phyloP scores from a whole-genome alignment of 2,329 filamentous ascomycete species.

The Diplocarpon mali region DNA sequence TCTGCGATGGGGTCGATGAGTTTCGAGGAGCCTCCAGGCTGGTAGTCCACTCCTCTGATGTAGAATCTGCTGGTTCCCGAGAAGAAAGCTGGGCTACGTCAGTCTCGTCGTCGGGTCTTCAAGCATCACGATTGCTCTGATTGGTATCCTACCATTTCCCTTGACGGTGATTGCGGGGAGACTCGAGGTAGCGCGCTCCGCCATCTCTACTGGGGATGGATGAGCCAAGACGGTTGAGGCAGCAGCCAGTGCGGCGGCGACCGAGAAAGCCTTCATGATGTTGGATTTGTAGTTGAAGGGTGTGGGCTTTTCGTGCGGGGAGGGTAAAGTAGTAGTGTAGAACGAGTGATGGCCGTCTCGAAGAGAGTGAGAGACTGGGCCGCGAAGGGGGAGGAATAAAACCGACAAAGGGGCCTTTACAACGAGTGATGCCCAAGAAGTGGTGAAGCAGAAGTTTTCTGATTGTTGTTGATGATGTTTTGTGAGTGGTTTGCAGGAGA shows the following conservation, averaged over 20 bases:
- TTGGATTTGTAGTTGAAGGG: neutral
- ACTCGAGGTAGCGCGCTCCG: conserved; percentile 14
- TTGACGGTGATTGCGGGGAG: conserved; percentile 23
- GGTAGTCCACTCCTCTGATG: conserved; percentile 54
- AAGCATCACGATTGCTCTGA: neutral
- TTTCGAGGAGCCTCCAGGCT: conserved; percentile 31
- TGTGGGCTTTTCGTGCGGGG: neutral
- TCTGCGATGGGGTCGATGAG: conserved; percentile 55
- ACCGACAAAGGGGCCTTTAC: conserved; percentile 7
- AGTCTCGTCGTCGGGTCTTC: neutral
- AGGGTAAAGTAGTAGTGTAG: conserved; percentile 2
- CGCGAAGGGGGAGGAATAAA: conserved; percentile 10
- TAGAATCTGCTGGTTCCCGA: conserved; percentile 35
- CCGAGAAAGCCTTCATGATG: conserved; percentile 24
- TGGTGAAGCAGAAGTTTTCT: neutral
- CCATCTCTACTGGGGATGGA: conserved; percentile 15
- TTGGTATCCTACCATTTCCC: conserved; percentile 23
- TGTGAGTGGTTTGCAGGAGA: no score
- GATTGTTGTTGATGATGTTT: no score
- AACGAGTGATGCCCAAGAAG: conserved; percentile 12
- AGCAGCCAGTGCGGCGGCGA: conserved; percentile 23
- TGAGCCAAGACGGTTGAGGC: conserved; percentile 13
- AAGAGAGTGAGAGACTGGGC: conserved; percentile 16
- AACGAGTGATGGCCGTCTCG: conserved; percentile 13
- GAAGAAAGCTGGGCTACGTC: conserved; percentile 23